These are phyloP conservation scores for Ganoderma sinense DNA, from an alignment of 1,284 basidiomycete species.

Conservation along the genomic window DNA sequence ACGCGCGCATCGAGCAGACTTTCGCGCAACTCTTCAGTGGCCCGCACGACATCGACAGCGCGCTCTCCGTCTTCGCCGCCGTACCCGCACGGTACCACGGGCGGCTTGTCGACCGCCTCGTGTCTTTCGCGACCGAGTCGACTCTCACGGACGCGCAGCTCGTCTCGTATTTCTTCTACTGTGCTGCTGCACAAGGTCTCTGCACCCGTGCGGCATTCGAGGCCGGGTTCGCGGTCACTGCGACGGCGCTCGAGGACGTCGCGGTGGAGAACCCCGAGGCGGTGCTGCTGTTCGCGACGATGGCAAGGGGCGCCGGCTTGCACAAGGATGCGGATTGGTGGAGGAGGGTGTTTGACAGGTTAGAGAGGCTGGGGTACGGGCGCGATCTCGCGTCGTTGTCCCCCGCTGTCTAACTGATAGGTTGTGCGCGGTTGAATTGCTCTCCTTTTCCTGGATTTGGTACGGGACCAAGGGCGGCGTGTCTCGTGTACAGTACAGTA, in stretches of 20 bases:
- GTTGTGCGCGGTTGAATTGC: not conserved
- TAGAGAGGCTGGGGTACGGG: not conserved
- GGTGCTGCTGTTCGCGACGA: slow-evolving; percentile 62
- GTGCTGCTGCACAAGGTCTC: slow-evolving; percentile 58
- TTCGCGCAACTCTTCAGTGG: slow-evolving; percentile 7
- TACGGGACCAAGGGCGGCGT: not conserved
- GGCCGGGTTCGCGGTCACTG: slow-evolving; percentile 68
- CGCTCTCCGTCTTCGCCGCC: slow-evolving; percentile 55
- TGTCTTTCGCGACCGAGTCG: slow-evolving; percentile 72
- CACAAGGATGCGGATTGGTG: not conserved
- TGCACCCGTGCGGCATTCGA: slow-evolving; percentile 64
- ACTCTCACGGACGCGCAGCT: slow-evolving; percentile 82
- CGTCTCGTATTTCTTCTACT: slow-evolving; percentile 71
- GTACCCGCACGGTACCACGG: slow-evolving; percentile 69
- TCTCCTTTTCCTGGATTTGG: not conserved
- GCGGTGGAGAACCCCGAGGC: slow-evolving; percentile 91
- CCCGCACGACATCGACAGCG: slow-evolving; percentile 7
- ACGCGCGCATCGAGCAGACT: not conserved
- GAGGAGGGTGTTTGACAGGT: not conserved
- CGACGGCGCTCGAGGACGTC: slow-evolving; percentile 84
- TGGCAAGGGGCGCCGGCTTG: slow-evolving; percentile 52
- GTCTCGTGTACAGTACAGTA: not conserved
- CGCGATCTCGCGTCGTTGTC: not conserved
- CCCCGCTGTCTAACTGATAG: not conserved
- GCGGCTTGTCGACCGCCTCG: slow-evolving; percentile 75